Conservation (phyloP, 1,139 yeast species). For the Yamadazyma atlantica region DNA sequence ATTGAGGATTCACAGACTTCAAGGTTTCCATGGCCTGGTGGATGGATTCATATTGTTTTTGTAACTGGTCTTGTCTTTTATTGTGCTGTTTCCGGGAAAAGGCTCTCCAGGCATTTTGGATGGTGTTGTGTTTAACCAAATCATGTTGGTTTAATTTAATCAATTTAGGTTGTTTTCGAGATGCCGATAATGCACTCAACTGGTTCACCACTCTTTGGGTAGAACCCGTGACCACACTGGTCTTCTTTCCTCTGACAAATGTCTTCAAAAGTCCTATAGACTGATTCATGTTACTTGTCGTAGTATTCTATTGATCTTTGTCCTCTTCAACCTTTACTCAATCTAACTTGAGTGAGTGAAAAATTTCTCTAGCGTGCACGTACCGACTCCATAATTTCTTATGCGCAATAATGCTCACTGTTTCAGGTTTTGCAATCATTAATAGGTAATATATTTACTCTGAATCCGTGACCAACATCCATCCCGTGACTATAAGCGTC, state of each 20-base stretch:
- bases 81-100: slow-evolving; percentile 51
- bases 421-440: not conserved
- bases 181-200: slow-evolving; percentile 81
- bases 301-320: not conserved
- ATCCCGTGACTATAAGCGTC: too few species aligned
- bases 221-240: slow-evolving; percentile 46
- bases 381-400: too few species aligned
- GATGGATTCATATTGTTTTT: slow-evolving; percentile 66
- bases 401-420: too few species aligned
- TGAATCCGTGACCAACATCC: too few species aligned
- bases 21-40: slow-evolving; percentile 74
- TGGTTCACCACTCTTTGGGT: slow-evolving; percentile 72
- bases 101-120: slow-evolving; percentile 80
- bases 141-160: slow-evolving; percentile 80
- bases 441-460: too few species aligned
- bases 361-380: slow-evolving; percentile 1
- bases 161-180: slow-evolving; percentile 83
- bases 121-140: slow-evolving; percentile 77
- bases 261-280: slow-evolving; percentile 7
- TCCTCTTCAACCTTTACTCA: too few species aligned
- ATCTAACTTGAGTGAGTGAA: not conserved
- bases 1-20: slow-evolving; percentile 43
- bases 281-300: not conserved
- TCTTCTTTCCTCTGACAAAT: slow-evolving; percentile 40
- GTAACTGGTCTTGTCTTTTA: slow-evolving; percentile 47